Conservation (phyloP, 139 green algal species). For the Chlorella sp. region DNA sequence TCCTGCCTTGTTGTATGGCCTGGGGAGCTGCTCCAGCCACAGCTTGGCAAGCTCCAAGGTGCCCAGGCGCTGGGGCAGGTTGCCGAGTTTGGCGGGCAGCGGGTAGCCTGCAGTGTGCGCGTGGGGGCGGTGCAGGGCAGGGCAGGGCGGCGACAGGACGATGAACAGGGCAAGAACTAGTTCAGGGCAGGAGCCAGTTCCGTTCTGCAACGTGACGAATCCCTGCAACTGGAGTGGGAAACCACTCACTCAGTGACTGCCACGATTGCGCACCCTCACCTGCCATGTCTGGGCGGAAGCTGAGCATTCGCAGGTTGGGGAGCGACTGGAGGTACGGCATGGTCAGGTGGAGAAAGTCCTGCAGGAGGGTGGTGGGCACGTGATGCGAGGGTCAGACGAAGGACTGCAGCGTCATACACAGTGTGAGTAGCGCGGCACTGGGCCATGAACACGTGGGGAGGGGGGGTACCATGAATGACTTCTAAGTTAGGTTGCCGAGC, state of each 20-base stretch:
- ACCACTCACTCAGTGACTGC: too few species aligned
- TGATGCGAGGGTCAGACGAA: too few species aligned
- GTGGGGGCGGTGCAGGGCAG: neutral
- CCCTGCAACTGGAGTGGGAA: too few species aligned
- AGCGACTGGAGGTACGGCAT: constrained; percentile 5
- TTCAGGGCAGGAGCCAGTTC: too few species aligned
- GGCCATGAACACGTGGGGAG: neutral
- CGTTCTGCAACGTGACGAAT: too few species aligned
- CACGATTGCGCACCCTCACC: too few species aligned
- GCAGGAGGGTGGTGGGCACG: neutral
- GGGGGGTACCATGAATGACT: neutral
- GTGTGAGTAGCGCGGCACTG: neutral
- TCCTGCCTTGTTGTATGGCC: neutral
- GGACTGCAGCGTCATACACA: too few species aligned
- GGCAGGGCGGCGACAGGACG: neutral
- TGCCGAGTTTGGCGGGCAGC: neutral
- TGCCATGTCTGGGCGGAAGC: constrained; percentile 7
- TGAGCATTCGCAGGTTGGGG: neutral
- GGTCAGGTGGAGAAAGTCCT: constrained; percentile 6
- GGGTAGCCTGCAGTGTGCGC: neutral
- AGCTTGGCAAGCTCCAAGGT: neutral
- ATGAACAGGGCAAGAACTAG: neutral
- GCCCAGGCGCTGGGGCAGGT: neutral
- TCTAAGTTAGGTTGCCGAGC: neutral
- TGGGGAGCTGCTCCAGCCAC: constrained; percentile 1